These are phyloP conservation scores for Paramecium bursaria DNA, from an alignment of 73 alveolate species.

Conservation along the genomic window DNA sequence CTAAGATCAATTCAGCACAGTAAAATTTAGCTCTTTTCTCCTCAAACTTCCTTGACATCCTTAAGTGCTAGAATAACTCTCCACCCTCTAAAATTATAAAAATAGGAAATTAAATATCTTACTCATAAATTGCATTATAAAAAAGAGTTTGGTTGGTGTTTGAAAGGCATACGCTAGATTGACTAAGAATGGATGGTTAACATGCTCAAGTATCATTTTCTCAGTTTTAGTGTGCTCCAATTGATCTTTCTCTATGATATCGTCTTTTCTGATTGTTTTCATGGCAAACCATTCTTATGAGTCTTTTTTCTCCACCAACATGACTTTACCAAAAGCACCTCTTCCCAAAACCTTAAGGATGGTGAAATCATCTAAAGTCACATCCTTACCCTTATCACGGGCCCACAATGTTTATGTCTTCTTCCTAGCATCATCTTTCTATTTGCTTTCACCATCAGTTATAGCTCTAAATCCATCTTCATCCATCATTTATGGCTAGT, in stretches of 20 bases:
- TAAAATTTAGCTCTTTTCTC: constrained; percentile 91
- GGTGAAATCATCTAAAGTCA: constrained; percentile 80
- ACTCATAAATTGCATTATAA: constrained; percentile 71
- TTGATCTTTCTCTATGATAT: constrained; percentile 84
- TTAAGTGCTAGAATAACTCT: constrained; percentile 69
- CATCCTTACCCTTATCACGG: constrained; percentile 72
- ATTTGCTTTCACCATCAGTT: constrained; percentile 62
- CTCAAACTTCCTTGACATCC: constrained; percentile 74
- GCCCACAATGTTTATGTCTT: constrained; percentile 68
- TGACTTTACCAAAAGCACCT: constrained; percentile 93
- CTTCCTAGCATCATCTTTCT: constrained; percentile 71
- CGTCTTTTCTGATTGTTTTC: constrained; percentile 90
- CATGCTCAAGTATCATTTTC: constrained; percentile 86
- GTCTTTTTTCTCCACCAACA: constrained; percentile 79
- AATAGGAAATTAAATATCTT: background rate
- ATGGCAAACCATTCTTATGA: constrained; percentile 88
- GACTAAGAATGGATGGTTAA: constrained; percentile 90
- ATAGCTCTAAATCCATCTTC: constrained; percentile 48
- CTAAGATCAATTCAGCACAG: constrained; percentile 84
- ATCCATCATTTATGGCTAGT: constrained; percentile 66
- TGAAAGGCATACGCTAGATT: constrained; percentile 93
- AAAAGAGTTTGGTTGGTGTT: constrained; percentile 71
- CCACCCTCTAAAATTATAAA: constrained; percentile 70
- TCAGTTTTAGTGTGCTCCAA: constrained; percentile 90
- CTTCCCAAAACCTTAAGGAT: constrained; percentile 85